Base-by-base conservation (phyloP, 176 grass and related monocot species). In the Carex scoparia region DNA sequence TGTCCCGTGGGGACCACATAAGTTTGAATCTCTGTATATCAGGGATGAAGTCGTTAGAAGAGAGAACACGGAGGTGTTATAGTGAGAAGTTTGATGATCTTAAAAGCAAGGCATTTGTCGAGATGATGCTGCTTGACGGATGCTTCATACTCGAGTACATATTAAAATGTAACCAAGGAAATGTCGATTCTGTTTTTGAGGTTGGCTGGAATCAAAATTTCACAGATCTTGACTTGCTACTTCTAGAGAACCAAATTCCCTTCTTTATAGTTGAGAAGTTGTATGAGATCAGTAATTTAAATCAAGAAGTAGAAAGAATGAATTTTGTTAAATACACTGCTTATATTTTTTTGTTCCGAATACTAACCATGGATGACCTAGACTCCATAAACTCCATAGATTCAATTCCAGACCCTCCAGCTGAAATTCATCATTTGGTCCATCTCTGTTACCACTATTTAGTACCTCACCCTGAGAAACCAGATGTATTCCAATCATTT, bases 111-210 rank as follows among this genome's bases (percentile, higher is more conserved):
- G 54, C 4, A 18, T 87, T 87, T 48, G 7, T 75, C 2, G 13
- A 73, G 62, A 82, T 87, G 76, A 32, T 87, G 79, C 11, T 87
- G 54, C 79, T 87, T 4, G 86, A 87, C 7, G 86, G 63, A 15
- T 71, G 63, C 79, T 82, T 82, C 5, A 37, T 82, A 1, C 11
- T 82, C n/a, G 86, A 87, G 79, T 69, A 9, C 79, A 31, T 87
- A 65, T 23, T 27, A 11, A 32, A 61, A 33, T 54, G 1, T 56
- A 4, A 11, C 2, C 1, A 10, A 9, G 11, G 7, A 1, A 5
- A 3, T 31, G 4, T 2, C 0, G 14, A 69, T 48, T 64, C 27
- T 8, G 31, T 69, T 49, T 14, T 10, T 37, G 65, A 68, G 31
- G 38, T 33, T 16, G 81, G 62, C 3, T 84, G 62, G 81, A 69